Evolutionary conservation across 1,284 basidiomycete genomes (phyloP).

Genomic region (Cystobasidium sp.): DNA sequence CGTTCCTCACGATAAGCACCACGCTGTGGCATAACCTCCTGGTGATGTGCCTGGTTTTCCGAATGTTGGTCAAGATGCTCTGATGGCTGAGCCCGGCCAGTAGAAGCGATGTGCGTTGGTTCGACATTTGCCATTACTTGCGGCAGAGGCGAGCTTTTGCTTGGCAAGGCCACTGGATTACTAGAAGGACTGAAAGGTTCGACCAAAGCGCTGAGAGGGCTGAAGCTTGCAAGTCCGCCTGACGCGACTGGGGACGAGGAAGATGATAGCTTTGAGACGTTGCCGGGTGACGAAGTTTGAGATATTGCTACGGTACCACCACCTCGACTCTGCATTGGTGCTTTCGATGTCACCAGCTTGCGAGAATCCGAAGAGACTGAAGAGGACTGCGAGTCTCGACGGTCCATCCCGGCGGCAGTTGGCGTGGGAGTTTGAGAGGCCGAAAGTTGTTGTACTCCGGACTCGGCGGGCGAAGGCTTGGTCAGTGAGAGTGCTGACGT

Average conservation of each 20-base stretch:
- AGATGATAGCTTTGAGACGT: neutral
- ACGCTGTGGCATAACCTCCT: neutral
- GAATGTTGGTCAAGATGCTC: too few relatives aligned
- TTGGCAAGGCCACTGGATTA: neutral
- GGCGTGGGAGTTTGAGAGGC: conserved; percentile 3
- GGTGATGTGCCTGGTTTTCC: neutral
- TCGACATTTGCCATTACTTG: neutral
- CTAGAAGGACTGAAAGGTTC: conserved; percentile 50
- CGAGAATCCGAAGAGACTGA: neutral
- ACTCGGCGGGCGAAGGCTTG: neutral
- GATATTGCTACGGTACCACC: neutral
- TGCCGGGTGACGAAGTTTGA: neutral
- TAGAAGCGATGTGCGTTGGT: neutral
- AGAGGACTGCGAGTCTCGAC: conserved; percentile 9
- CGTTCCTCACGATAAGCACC: neutral
- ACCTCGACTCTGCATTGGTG: neutral
- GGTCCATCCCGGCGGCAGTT: neutral
- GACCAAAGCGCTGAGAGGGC: conserved; percentile 49
- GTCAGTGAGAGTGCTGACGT: neutral
- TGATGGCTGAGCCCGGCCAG: too few relatives aligned
- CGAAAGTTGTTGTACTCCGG: neutral
- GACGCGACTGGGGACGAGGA: conserved; percentile 1
- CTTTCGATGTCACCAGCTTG: neutral
- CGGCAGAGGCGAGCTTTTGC: neutral
- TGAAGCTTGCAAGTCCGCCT: neutral